Conservation (phyloP, 352 stramenopile species). For the Globisporangium canariense region DNA sequence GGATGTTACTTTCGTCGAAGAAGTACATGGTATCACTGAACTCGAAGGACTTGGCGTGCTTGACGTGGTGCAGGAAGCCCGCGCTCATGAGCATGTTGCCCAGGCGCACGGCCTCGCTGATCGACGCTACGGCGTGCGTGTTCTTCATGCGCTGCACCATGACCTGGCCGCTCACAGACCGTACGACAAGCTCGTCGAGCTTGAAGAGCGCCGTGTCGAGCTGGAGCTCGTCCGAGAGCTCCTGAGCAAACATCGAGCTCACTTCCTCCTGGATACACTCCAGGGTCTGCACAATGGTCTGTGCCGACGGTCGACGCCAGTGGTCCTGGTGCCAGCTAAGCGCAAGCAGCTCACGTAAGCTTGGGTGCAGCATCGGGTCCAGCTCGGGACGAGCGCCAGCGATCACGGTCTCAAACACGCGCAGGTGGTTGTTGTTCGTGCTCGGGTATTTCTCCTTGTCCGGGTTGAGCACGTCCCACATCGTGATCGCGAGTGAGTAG, state of each 20-base stretch:
- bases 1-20: constrained; percentile 44
- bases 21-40: constrained; percentile 38
- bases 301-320: constrained; percentile 32
- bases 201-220: constrained; percentile 21
- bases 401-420: constrained; percentile 44
- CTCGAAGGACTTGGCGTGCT: constrained; percentile 41
- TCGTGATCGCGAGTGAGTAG: constrained; percentile 19
- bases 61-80: constrained; percentile 47
- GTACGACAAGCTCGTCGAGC: constrained; percentile 15
- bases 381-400: constrained; percentile 35
- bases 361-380: constrained; percentile 27
- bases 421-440: constrained; percentile 49
- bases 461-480: constrained; percentile 70
- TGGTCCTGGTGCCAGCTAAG: constrained; percentile 40
- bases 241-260: constrained; percentile 31
- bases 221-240: constrained; percentile 33
- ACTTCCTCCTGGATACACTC: constrained; percentile 51
- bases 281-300: constrained; percentile 38
- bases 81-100: constrained; percentile 61
- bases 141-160: constrained; percentile 32
- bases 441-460: constrained; percentile 43
- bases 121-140: constrained; percentile 28
- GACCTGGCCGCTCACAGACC: constrained; percentile 29
- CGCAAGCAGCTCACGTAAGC: constrained; percentile 33
- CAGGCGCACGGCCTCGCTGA: constrained; percentile 36